Evolutionary conservation across 2,329 filamentous ascomycete species (phyloP).

Genomic region (Dothideomycetes sp.): DNA sequence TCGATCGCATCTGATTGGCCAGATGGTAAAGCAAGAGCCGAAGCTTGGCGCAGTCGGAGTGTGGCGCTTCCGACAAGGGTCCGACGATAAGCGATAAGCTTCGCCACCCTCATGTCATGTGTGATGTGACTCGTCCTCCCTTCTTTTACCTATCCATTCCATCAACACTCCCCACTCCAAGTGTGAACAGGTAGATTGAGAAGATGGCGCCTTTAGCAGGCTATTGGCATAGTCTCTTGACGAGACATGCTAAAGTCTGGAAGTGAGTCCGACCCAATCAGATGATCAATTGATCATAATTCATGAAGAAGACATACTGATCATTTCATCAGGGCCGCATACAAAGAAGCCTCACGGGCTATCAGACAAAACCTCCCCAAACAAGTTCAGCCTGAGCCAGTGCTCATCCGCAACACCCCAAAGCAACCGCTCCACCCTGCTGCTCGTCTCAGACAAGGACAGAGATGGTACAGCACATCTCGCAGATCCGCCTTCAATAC

Average conservation of each 20-base stretch:
- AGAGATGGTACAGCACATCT: constrained; percentile 51
- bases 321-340: constrained; percentile 13
- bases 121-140: background rate
- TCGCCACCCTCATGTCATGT: background rate
- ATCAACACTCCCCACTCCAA: background rate
- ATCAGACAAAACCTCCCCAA: constrained; percentile 20
- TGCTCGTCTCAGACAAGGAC: constrained; percentile 52
- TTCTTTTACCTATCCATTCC: background rate
- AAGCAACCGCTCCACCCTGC: constrained; percentile 51
- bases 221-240: constrained; percentile 24
- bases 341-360: constrained; percentile 16
- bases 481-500: constrained; percentile 30
- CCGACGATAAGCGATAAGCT: no score
- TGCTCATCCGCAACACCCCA: constrained; percentile 45
- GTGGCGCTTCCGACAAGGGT: no score
- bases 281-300: background rate
- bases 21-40: no score
- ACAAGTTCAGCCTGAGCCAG: constrained; percentile 40
- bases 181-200: background rate
- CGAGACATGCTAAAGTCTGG: constrained; percentile 21
- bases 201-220: constrained; percentile 25
- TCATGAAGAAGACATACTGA: background rate
- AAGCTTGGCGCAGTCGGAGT: no score
- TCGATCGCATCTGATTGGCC: no score
- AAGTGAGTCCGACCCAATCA: constrained; percentile 11